Evolutionary conservation across 2,329 filamentous ascomycete genomes (phyloP), one percentile per base, ranked within the genome.

Genomic region (Didymosphaeria variabile): DNA sequence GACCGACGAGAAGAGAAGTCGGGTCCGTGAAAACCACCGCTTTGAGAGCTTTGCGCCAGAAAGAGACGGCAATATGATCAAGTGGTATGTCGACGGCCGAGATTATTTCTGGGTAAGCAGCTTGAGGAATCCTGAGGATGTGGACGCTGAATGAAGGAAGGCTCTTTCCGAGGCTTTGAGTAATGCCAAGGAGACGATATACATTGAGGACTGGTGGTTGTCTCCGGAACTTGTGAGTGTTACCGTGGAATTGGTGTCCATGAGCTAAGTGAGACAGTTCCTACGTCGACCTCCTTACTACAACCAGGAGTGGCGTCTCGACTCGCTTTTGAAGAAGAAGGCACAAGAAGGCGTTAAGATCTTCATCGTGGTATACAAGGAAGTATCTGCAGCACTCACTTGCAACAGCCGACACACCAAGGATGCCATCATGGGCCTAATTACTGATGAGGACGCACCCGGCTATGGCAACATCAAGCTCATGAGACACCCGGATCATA

Each of bases 171-270:
- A 90, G 36, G 94, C 94, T 0, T 84, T 98, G n/a, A 94, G 98
- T 65, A 85, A 89, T 61, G 95, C 95, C 40, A 91, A 91, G 72
- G 94, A 98, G 79, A 90, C 91, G 49, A 97, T 99, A 69, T 99
- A 98, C 79, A 96, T 99, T 67, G 91, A 86, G 61, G 95, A 98
- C 74, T 99, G 94, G 95, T 98, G 95, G 95, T 82, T 98, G 15
- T 96, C 92, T 3, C 95, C 92, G 0, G 92, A 95, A 78, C 80
- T 95, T 32, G 71, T 73, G 60, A 49, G 69, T 51, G n/a, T 38
- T 12, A 32, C 3, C 4, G 5, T 31, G 12, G 21, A 8, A 9
- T 17, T 26, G 26, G 13, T 47, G 8, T 36, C 12, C 32, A 34
- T 2, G 21, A 47, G 23, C 61, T 68, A 17, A 68, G 51, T 26